phyloP scores from a whole-genome alignment of 208 protist species.

The Polymyxa betae region DNA sequence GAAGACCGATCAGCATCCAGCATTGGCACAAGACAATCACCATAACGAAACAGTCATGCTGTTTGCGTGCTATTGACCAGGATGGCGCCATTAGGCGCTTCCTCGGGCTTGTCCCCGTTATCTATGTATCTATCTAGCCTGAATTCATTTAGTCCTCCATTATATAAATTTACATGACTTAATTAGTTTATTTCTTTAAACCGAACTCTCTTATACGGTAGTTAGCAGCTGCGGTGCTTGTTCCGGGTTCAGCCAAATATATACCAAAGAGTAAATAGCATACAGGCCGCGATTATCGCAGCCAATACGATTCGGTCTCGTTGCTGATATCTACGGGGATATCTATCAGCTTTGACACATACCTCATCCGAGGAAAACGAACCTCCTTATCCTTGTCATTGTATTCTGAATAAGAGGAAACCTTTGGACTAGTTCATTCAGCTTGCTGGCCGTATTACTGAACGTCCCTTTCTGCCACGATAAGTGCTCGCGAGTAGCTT shows the following conservation, averaged over 20 bases:
- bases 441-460: background rate
- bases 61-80: too few relatives aligned
- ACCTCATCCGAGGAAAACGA: background rate
- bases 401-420: constrained; percentile 1
- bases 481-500: background rate
- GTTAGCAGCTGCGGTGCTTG: background rate
- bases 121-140: background rate
- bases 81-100: too few relatives aligned
- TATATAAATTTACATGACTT: background rate
- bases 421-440: background rate
- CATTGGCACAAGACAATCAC: background rate
- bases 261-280: constrained; percentile 42
- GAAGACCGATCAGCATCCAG: background rate
- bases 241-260: too few relatives aligned
- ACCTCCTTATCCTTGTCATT: background rate
- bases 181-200: background rate
- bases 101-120: too few relatives aligned
- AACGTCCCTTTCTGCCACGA: background rate
- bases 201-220: background rate
- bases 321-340: background rate
- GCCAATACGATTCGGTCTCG: background rate
- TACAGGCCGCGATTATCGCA: background rate
- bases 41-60: background rate
- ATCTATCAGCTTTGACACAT: background rate
- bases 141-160: background rate